Evolutionary conservation across 2,329 filamentous ascomycete genomes (phyloP).

Genomic region (Hymenoscyphus albidus): DNA sequence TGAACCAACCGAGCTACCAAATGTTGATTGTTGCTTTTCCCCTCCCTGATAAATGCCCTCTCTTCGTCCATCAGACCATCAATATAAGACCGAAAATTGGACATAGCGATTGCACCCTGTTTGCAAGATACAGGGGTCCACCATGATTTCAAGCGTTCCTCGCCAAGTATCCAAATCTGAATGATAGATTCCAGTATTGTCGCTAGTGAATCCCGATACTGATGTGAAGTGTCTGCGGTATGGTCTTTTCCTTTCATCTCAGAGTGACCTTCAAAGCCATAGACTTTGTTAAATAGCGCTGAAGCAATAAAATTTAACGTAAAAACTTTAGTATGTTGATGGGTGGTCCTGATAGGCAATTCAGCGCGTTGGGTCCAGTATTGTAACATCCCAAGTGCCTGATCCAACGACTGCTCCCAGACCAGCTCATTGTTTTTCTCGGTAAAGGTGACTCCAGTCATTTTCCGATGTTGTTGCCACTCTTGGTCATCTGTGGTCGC

Average conservation of each 20-base stretch:
- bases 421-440: background rate
- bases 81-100: background rate
- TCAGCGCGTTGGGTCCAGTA: background rate
- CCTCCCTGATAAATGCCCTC: background rate
- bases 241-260: background rate
- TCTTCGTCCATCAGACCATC: constrained; percentile 1
- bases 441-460: background rate
- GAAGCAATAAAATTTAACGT: background rate
- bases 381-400: background rate
- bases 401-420: background rate
- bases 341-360: background rate
- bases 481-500: background rate
- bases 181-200: constrained; percentile 4
- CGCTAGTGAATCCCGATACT: background rate
- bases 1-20: background rate
- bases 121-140: background rate
- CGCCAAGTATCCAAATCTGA: background rate
- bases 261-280: background rate
- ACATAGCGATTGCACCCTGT: background rate
- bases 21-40: background rate
- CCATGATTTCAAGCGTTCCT: background rate
- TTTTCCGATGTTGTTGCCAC: constrained; percentile 5
- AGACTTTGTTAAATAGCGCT: background rate
- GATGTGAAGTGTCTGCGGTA: background rate
- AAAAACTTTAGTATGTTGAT: background rate